phyloP scores from a whole-genome alignment of 345 rosid genomes.

The Dipteronia dyeriana region DNA sequence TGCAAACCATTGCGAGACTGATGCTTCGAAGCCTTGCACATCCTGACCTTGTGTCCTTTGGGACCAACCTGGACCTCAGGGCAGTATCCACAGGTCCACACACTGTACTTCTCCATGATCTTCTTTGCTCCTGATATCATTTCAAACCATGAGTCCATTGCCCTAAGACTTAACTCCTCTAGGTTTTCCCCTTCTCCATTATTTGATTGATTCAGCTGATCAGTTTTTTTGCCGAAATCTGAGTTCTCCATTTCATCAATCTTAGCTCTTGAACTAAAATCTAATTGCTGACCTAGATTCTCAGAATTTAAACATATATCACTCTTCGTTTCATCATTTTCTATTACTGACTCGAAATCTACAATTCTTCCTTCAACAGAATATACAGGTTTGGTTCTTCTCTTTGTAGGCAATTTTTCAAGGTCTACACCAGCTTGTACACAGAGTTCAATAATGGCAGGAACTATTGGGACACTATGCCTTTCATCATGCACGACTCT shows the following conservation, averaged over 20 bases:
- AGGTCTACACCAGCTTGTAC: slow-evolving; percentile 81
- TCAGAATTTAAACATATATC: background rate
- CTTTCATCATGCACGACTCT: slow-evolving; percentile 72
- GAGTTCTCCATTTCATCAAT: slow-evolving; percentile 14
- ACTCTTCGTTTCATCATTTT: slow-evolving; percentile 18
- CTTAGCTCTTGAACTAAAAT: slow-evolving; percentile 13
- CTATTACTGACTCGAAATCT: slow-evolving; percentile 59
- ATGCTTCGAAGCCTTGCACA: slow-evolving; percentile 84
- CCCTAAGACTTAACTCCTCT: slow-evolving; percentile 47
- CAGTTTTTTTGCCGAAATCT: slow-evolving; percentile 9
- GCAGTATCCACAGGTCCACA: slow-evolving; percentile 81
- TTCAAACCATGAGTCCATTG: slow-evolving; percentile 66
- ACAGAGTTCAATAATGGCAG: slow-evolving; percentile 83
- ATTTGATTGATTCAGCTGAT: slow-evolving; percentile 7
- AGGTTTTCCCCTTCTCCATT: slow-evolving; percentile 28
- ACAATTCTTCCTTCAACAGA: slow-evolving; percentile 85
- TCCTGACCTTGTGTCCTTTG: slow-evolving; percentile 83
- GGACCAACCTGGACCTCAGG: slow-evolving; percentile 94
- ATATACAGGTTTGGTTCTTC: slow-evolving; percentile 81
- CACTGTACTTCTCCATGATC: slow-evolving; percentile 65
- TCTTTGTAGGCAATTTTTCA: slow-evolving; percentile 59
- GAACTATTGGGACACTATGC: slow-evolving; percentile 46
- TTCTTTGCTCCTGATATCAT: slow-evolving; percentile 64
- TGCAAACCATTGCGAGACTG: slow-evolving; percentile 80
- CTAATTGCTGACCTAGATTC: slow-evolving; percentile 4